Base-by-base conservation (phyloP, 371 early-diverging fungal genomes). In the Dichotomocladium elegans region DNA sequence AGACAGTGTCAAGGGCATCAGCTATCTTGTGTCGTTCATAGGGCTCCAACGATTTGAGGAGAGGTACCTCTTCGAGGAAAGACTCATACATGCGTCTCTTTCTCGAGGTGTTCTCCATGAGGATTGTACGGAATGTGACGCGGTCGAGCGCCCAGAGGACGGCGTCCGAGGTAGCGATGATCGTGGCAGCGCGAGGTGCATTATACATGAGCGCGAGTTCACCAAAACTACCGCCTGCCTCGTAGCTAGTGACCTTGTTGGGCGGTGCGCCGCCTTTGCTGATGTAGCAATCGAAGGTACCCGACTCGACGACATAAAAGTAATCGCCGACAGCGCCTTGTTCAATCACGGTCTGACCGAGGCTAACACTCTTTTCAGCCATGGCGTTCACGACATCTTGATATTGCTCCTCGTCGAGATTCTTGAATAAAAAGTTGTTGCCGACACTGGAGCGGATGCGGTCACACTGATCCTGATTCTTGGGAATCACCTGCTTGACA, bases 281-380 rank as follows among this genome's bases (percentile, higher is more conserved):
- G 70, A 96, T 91, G 70, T 86, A 89, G 35, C 97, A 92, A 60
- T 97, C 98, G 70, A 99, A 87, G 21, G 87, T 82, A 42, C 99
- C 99, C 27, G 82, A 81, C 63, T 99, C 99, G 24, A 98, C 96
- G 10, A 97, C 90, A 72, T 99, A 99, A 67, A 99, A 98, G 72
- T 80, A 96, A 76, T 96, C 98, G 33, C 98, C 99, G 10, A 93
- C 91, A 41, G 87, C 98, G 31, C 98, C 99, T 72, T 99, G 98
- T 47, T 81, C 84, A 60, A 99, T 98, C 31, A 99, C 85, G 40
- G 75, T 84, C 54, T 89, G 90, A 22, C 86, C 90, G 9, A 72
- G 41, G 19, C 51, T 21, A 26, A 95, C 89, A 12, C 68, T 71
- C 71, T 94, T 95, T 69, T 98, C 98, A 27, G 87, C 83, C 96